Evolutionary conservation across 441 rosid genomes (phyloP), one percentile per base, ranked within the genome.

Genomic region (Erodium texanum): DNA sequence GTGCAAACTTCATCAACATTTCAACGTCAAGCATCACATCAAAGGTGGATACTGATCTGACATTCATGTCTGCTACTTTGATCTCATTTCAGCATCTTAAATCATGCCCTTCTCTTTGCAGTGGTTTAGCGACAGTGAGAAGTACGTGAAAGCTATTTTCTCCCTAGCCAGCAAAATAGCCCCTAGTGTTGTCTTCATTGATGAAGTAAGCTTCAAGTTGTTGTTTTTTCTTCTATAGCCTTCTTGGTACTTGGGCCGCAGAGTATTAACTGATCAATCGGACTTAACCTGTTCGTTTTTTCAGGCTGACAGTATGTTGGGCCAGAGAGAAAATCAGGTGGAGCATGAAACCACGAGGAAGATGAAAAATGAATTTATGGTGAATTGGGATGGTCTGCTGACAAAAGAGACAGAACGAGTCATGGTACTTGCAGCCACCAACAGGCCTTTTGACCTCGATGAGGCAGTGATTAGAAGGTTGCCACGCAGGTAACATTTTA

Each of bases 101-200:
- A 24, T 50, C 76, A 43, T 64, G 43, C 73, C 71, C 27, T 52
- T 6, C 20, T 58, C 15, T 58, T 73, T 87, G 84, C 91, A 95
- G 99, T 95, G 98, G 99, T 95, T 95, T 83, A 97, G 99, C 76
- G 98, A 95, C 82, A 97, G 98, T 54, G 99, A 95, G 78, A 95
- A 95, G 82, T 92, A 90, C 74, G 98, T 92, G 16, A 92, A 90
- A 78, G 98, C 98, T 15, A 97, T 95, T 27, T 92, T 95, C 78
- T 90, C 98, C 70, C 81, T 95, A 58, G 98, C 99, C 14, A 92
- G 98, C 78, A 95, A 95, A 83, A 90, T 92, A 73, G 89, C 99
- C 70, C 99, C 99, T 0, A 92, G 97, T 73, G 93, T 94, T 74
- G 74, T 94, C 74, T 94, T 94, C 75, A 90, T 94, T 70, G 99